Evolutionary conservation across 208 protist genomes (phyloP), one percentile per base, ranked within the genome.

Genomic region (Trypanosoma avium): DNA sequence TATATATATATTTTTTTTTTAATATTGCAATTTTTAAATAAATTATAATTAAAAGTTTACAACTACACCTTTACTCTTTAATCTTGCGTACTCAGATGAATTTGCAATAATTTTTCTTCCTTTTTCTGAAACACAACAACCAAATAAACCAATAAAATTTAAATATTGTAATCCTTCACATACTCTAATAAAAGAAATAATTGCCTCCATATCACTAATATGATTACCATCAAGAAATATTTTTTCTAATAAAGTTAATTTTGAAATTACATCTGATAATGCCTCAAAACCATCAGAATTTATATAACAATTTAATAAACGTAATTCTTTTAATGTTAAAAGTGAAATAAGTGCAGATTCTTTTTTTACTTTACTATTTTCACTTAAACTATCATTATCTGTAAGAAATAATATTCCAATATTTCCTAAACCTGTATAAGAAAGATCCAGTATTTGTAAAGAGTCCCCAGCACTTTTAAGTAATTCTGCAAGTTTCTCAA

Each of bases 391-490:
- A 42, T 40, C 65, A 2, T 82, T 84, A 61, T 93, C 87, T 42
- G 81, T 85, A 59, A 93, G 67, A 52, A 86, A 64, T 22, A 82
- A 82, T 7, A 87, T 57, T 21, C 87, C 87, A 9, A 87, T 43
- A 59, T 82, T 82, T n/a, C 79, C 87, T 6, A 93, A 61, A 4
- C 53, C 81, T 4, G 82, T 90, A 54, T 78, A 90, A 30, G 81
- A 79, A n/a, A 90, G 67, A 58, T 93, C 84, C 8, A 93, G 67
- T 53, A 36, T 30, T 17, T 55, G 36, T 47, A 93, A 61, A 13
- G 58, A 55, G 1, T 17, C 26, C 24, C 68, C 15, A 9, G 72
- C 60, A 27, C 47, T 46, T 54, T 59, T 48, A 19, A 93, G 75
- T 36, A 88, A 48, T 19, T 26, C 27, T 12, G 70, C 68, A 29